Evolutionary conservation across 306 rosid genomes (phyloP).

Genomic region (Canavalia ensiformis): DNA sequence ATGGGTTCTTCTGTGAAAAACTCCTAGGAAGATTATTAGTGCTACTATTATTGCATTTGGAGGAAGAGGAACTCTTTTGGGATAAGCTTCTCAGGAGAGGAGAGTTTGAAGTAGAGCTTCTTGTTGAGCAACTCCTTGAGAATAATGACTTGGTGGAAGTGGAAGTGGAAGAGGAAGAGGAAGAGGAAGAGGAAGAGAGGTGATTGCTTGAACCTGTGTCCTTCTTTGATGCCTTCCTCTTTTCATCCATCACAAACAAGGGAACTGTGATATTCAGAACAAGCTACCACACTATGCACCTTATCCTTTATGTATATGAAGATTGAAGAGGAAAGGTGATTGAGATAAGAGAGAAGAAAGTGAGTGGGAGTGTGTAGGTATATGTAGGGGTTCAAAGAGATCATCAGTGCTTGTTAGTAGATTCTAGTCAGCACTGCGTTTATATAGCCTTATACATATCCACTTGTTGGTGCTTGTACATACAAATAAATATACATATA

Average conservation of each 20-base stretch:
- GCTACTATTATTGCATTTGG: constrained; percentile 51
- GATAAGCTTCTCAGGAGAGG: constrained; percentile 78
- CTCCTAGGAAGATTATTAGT: constrained; percentile 65
- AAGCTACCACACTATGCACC: constrained; percentile 3
- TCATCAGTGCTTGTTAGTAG: constrained; percentile 49
- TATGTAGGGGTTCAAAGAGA: constrained; percentile 37
- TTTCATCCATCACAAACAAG: constrained; percentile 71
- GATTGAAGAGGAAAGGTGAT: constrained; percentile 8
- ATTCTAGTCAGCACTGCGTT: constrained; percentile 23
- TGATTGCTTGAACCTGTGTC: constrained; percentile 57
- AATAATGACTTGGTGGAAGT: constrained; percentile 61
- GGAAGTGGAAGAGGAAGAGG: neutral
- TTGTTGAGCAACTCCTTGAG: constrained; percentile 73
- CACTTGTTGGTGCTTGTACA: neutral
- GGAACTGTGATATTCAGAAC: neutral
- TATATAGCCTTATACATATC: constrained; percentile 43
- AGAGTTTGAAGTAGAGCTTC: constrained; percentile 73
- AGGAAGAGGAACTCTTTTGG: constrained; percentile 60
- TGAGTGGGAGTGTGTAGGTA: constrained; percentile 24
- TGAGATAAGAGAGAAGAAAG: constrained; percentile 38
- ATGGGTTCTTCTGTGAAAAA: constrained; percentile 72
- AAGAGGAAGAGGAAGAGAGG: neutral
- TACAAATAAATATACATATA: neutral
- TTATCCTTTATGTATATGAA: constrained; percentile 34
- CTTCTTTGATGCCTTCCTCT: constrained; percentile 76